phyloP scores from a whole-genome alignment of 176 grass and related monocot species.

The Triticum timopheevii region DNA sequence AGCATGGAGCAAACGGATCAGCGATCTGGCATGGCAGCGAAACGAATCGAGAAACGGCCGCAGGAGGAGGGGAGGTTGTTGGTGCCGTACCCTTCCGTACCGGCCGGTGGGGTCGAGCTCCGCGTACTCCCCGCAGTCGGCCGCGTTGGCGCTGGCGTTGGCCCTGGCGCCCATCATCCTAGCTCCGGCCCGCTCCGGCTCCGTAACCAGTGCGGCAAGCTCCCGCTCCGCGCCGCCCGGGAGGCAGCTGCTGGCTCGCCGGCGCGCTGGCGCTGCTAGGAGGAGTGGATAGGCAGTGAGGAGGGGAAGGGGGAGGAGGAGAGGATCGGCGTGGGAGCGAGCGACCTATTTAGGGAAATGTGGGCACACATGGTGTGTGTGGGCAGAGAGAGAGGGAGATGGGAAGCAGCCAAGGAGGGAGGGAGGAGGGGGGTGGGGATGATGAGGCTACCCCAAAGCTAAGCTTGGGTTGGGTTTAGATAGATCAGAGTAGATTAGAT shows the following conservation, averaged over 20 bases:
- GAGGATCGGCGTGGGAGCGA: slow-evolving; percentile 11
- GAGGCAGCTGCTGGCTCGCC: background rate
- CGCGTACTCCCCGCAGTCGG: slow-evolving; percentile 59
- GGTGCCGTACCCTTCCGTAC: slow-evolving; percentile 87
- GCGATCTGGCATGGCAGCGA: background rate
- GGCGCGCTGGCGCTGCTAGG: background rate
- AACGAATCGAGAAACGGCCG: slow-evolving; percentile 28
- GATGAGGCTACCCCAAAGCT: background rate
- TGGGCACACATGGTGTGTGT: slow-evolving; percentile 38
- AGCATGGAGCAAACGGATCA: slow-evolving; percentile 27
- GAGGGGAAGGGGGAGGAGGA: background rate
- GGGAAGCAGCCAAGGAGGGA: background rate
- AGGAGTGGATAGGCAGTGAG: slow-evolving; percentile 26
- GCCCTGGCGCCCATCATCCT: slow-evolving; percentile 57
- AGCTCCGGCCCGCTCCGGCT: slow-evolving; percentile 2
- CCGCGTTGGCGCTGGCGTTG: slow-evolving; percentile 27
- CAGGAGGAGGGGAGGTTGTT: background rate
- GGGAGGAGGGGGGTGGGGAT: background rate
- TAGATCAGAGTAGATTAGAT: slow-evolving; percentile 28
- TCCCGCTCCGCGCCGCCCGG: background rate
- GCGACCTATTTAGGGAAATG: slow-evolving; percentile 39
- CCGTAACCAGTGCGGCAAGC: background rate
- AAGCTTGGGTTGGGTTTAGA: background rate
- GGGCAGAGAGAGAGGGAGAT: background rate
- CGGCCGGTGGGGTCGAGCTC: slow-evolving; percentile 88